These are phyloP conservation scores for Seiridium cupressi DNA, from an alignment of 2,329 filamentous ascomycete genomes.

Conservation along the genomic window DNA sequence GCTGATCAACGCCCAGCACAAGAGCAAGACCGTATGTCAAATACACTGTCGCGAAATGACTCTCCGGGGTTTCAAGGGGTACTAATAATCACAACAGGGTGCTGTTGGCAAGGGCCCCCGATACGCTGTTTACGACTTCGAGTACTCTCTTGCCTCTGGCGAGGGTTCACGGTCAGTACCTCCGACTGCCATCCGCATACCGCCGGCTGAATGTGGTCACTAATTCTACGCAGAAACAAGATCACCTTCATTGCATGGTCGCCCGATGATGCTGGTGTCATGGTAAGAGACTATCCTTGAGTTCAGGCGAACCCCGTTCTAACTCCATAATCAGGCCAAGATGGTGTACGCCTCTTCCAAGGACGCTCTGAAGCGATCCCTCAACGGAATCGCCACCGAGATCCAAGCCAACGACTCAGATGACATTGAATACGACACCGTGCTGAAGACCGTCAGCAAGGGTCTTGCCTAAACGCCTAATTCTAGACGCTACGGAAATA, in stretches of 20 bases:
- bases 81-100: slow-evolving; percentile 42
- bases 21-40: slow-evolving; percentile 63
- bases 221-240: slow-evolving; percentile 60
- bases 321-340: slow-evolving; percentile 60
- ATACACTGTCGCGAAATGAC: neutral
- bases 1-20: slow-evolving; percentile 71
- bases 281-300: slow-evolving; percentile 51
- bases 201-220: neutral
- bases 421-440: slow-evolving; percentile 75
- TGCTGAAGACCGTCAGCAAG: slow-evolving; percentile 68
- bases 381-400: slow-evolving; percentile 73
- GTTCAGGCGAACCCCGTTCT: slow-evolving; percentile 13
- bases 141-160: slow-evolving; percentile 69
- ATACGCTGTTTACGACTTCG: slow-evolving; percentile 84
- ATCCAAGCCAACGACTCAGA: slow-evolving; percentile 82
- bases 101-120: slow-evolving; percentile 66
- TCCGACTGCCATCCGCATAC: slow-evolving; percentile 23
- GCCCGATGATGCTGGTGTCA: slow-evolving; percentile 76
- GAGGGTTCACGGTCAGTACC: slow-evolving; percentile 64
- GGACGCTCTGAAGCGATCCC: slow-evolving; percentile 76
- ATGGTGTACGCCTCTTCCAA: slow-evolving; percentile 92
- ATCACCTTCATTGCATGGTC: slow-evolving; percentile 78
- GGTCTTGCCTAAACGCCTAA: slow-evolving; percentile 26
- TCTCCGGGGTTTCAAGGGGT: slow-evolving; percentile 35
- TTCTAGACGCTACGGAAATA: neutral